Evolutionary conservation across 352 stramenopile genomes (phyloP).

Genomic region (Phytopythium mirpurense): DNA sequence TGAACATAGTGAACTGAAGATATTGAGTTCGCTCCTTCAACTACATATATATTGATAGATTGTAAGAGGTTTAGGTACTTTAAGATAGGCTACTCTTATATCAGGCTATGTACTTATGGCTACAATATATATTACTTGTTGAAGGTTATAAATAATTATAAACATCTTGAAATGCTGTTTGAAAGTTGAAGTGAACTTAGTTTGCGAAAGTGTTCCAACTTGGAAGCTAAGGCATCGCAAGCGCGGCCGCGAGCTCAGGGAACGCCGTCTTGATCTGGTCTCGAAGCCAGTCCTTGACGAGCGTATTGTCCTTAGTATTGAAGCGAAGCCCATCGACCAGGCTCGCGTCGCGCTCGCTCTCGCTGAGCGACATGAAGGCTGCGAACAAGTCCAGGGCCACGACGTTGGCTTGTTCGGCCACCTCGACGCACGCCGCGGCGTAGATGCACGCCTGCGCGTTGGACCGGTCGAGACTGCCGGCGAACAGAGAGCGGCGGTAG

Average conservation of each 20-base stretch:
- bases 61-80: too few relatives aligned
- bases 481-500: constrained; percentile 10
- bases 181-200: too few relatives aligned
- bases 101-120: too few relatives aligned
- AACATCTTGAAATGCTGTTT: too few relatives aligned
- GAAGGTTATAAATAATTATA: too few relatives aligned
- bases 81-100: too few relatives aligned
- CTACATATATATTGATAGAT: too few relatives aligned
- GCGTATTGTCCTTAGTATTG: constrained; percentile 32
- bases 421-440: constrained; percentile 27
- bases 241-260: constrained; percentile 9
- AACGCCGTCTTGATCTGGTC: constrained; percentile 24
- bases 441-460: constrained; percentile 32
- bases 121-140: too few relatives aligned
- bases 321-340: constrained; percentile 52
- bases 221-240: constrained; percentile 12
- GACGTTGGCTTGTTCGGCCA: constrained; percentile 16
- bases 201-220: too few relatives aligned
- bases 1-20: too few relatives aligned
- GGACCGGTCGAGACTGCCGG: constrained; percentile 23
- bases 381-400: constrained; percentile 34
- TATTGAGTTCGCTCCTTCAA: too few relatives aligned
- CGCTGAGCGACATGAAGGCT: constrained; percentile 29
- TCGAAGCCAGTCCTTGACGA: constrained; percentile 29
- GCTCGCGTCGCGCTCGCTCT: constrained; percentile 17